Evolutionary conservation across 306 rosid species (phyloP), one percentile per base, ranked within the genome.

Genomic region (Prunus armeniaca): DNA sequence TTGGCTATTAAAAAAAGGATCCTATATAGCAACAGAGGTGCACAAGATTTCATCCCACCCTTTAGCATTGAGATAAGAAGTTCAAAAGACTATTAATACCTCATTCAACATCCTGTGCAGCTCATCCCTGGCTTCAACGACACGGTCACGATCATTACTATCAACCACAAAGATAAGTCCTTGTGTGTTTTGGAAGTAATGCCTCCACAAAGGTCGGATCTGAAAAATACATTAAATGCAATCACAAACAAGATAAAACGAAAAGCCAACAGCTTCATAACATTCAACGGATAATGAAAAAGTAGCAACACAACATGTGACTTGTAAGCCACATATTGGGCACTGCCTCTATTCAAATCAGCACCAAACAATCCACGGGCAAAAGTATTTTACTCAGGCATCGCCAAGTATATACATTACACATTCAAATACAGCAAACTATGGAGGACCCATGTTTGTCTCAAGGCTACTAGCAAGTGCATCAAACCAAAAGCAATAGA

Each of bases 141-240:
- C 93, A 84, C 96, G 93, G 55, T 91, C 96, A 24, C 93, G 87
- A 63, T 91, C 96, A 24, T 91, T 91, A 87, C 96, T 91, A 78
- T 91, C 96, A 75, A 91, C 90, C 84, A 91, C 96, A 78, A 91
- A 91, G 68, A 91, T 91, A 71, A 91, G 90, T 68, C 96, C 96
- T 82, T 91, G 96, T 12, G 96, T 91, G 76, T 89, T 91, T 82
- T 91, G 97, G 84, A 91, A 91, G 86, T 91, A 91, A 68, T 91
- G 97, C 87, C 97, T 87, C 93, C 97, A 91, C 88, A 91, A 77
- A 65, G 97, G 97, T 76, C 97, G 93, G 82, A 91, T 91, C 97
- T 91, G 75, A 61, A 67, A 74, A 38, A 38, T 43, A 58, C 18
- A 78, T 67, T 66, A 78, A 10, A 60, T 15, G 38, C 58, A 28